These are phyloP conservation scores for Oryza rufipogon DNA, from an alignment of 176 grass and related monocot genomes.

Conservation along the genomic window DNA sequence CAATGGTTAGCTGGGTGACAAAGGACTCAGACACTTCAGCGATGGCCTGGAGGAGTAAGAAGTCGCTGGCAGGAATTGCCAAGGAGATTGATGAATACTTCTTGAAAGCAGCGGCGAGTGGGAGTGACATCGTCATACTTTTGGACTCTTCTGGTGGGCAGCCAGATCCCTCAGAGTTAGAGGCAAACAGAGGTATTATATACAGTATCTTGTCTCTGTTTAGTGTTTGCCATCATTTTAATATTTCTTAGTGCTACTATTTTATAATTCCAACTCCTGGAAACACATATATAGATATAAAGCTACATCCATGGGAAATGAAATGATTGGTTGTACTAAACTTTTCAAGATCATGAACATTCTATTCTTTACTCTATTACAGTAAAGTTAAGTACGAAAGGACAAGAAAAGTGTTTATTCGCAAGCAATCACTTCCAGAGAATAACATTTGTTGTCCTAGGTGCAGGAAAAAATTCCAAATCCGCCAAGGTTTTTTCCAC, in stretches of 20 bases:
- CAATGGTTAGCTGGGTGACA: slow-evolving; percentile 62
- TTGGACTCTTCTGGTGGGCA: slow-evolving; percentile 67
- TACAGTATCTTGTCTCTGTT: slow-evolving; percentile 10
- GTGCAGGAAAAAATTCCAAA: slow-evolving; percentile 74
- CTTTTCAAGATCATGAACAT: slow-evolving; percentile 27
- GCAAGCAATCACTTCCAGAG: slow-evolving; percentile 8
- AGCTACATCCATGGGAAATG: slow-evolving; percentile 7
- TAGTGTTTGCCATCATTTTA: slow-evolving; percentile 10
- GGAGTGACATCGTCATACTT: slow-evolving; percentile 72
- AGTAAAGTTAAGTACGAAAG: slow-evolving; percentile 7
- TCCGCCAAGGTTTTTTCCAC: slow-evolving; percentile 94
- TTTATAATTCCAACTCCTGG: neutral
- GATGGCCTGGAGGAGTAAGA: slow-evolving; percentile 53
- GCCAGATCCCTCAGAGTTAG: slow-evolving; percentile 51
- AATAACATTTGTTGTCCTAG: slow-evolving; percentile 40
- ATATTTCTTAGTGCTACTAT: slow-evolving; percentile 22
- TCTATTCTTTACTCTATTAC: slow-evolving; percentile 17
- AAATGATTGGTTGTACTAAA: neutral
- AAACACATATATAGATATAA: slow-evolving; percentile 10
- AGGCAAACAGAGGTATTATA: slow-evolving; percentile 72
- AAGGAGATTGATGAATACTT: slow-evolving; percentile 96
- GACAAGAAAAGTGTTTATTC: neutral
- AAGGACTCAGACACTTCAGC: slow-evolving; percentile 63
- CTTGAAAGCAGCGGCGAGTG: slow-evolving; percentile 88
- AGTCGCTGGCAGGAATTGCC: slow-evolving; percentile 66